Conservation (phyloP, 805 yeast species). For the Jamesozyma piceae region DNA sequence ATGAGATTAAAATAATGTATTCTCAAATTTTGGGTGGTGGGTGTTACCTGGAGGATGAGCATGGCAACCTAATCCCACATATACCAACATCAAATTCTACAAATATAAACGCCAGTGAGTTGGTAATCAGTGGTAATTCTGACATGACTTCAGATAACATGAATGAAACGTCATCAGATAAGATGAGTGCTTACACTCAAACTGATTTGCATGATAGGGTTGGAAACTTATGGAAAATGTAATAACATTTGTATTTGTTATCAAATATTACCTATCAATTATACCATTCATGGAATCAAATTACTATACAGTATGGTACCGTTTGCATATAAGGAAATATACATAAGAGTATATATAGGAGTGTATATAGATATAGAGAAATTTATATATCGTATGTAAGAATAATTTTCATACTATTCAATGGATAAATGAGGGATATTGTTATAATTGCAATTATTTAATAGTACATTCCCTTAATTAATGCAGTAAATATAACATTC, state of each 20-base stretch:
- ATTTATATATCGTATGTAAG: too few relatives aligned
- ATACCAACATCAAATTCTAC: constrained; percentile 7
- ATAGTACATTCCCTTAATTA: too few relatives aligned
- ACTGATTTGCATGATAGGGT: neutral
- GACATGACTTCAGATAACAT: neutral
- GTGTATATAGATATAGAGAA: too few relatives aligned
- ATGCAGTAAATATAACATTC: too few relatives aligned
- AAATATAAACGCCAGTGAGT: neutral
- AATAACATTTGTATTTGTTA: neutral
- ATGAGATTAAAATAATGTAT: constrained; percentile 30
- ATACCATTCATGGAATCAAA: too few relatives aligned
- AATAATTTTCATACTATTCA: too few relatives aligned
- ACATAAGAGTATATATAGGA: too few relatives aligned
- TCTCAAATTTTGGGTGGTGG: constrained; percentile 32
- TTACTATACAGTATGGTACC: too few relatives aligned
- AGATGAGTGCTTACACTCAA: neutral
- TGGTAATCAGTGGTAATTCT: neutral
- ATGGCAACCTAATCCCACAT: constrained; percentile 23
- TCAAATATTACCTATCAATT: neutral
- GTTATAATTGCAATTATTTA: too few relatives aligned
- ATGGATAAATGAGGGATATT: too few relatives aligned
- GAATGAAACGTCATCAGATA: neutral
- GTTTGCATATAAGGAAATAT: too few relatives aligned
- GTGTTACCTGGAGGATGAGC: constrained; percentile 24
- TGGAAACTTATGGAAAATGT: neutral